Percentiles rank a stretch among this genome's conserved stretches.
Evolutionary conservation across 306 rosid species (phyloP).

Genomic region (Sindora glabra): DNA sequence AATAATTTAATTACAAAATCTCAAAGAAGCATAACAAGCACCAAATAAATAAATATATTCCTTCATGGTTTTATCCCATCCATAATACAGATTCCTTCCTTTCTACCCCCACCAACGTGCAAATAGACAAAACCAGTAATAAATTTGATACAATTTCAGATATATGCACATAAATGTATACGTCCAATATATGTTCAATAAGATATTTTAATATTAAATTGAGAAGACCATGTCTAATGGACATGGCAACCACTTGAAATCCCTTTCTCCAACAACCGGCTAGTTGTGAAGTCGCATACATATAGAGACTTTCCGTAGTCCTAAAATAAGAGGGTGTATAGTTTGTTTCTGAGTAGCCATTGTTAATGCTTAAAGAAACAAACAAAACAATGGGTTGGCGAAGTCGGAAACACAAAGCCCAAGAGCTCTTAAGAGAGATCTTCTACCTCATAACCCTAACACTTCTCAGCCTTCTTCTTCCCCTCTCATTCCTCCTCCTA

Average conservation of each 20-base stretch:
- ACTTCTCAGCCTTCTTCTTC: constrained; percentile 59
- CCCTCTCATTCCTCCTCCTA: constrained; percentile 70
- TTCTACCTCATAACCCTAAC: constrained; percentile 51
- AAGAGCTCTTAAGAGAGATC: constrained; percentile 26
- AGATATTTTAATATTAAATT: background rate
- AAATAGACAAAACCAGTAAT: constrained; percentile 3
- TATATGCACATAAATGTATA: background rate
- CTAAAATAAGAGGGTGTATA: constrained; percentile 7
- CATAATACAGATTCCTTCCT: background rate
- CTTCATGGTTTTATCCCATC: constrained; percentile 14
- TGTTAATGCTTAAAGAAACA: background rate
- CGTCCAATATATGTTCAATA: background rate
- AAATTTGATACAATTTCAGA: constrained; percentile 3
- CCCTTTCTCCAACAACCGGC: constrained; percentile 14
- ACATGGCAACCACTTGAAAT: constrained; percentile 52
- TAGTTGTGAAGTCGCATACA: constrained; percentile 13
- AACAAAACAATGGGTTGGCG: constrained; percentile 29
- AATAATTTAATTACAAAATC: too few relatives aligned
- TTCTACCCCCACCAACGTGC: constrained; percentile 17
- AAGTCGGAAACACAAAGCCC: constrained; percentile 10
- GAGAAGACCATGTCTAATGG: constrained; percentile 29
- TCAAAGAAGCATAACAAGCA: too few relatives aligned
- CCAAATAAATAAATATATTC: too few relatives aligned
- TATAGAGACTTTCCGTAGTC: constrained; percentile 17
- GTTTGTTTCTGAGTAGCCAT: background rate